phyloP scores from a whole-genome alignment of 192 early-diverging fungal genomes.

The Podochytrium sp. region DNA sequence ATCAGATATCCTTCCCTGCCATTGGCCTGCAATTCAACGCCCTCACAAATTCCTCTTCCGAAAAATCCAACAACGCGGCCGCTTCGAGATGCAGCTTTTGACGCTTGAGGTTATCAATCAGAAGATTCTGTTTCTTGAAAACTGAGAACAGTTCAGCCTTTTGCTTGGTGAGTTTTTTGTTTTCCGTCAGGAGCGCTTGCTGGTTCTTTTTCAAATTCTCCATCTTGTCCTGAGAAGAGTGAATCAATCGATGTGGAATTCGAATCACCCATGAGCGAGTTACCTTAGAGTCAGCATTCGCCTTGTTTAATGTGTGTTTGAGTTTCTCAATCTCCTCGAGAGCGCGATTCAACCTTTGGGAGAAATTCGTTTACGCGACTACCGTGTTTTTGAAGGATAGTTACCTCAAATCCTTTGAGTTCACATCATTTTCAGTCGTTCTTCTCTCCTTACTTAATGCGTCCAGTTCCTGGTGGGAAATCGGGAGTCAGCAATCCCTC shows the following conservation, averaged over 20 bases:
- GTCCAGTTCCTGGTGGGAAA: conserved; percentile 37
- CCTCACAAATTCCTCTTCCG: conserved; percentile 19
- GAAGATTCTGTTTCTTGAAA: conserved; percentile 58
- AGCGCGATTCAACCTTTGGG: conserved; percentile 53
- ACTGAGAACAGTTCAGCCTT: conserved; percentile 51
- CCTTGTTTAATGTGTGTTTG: conserved; percentile 33
- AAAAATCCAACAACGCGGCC: conserved; percentile 15
- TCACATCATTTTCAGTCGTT: conserved; percentile 38
- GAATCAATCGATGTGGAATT: neutral
- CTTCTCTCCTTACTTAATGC: conserved; percentile 28
- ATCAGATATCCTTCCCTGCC: conserved; percentile 21
- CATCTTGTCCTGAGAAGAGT: conserved; percentile 19
- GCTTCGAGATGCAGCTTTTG: conserved; percentile 51
- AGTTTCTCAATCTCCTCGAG: conserved; percentile 56
- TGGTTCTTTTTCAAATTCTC: conserved; percentile 28
- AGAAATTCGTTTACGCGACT: neutral
- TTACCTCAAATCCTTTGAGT: conserved; percentile 52
- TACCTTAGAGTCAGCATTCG: conserved; percentile 43
- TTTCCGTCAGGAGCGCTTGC: conserved; percentile 49
- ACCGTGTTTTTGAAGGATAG: neutral
- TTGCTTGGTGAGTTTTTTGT: conserved; percentile 53
- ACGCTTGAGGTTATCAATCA: conserved; percentile 57
- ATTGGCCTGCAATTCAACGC: conserved; percentile 31
- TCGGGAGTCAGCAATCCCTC: neutral
- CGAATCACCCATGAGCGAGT: neutral